Conservation (phyloP, 2,329 filamentous ascomycete genomes). For the Pyrenophora graminea region DNA sequence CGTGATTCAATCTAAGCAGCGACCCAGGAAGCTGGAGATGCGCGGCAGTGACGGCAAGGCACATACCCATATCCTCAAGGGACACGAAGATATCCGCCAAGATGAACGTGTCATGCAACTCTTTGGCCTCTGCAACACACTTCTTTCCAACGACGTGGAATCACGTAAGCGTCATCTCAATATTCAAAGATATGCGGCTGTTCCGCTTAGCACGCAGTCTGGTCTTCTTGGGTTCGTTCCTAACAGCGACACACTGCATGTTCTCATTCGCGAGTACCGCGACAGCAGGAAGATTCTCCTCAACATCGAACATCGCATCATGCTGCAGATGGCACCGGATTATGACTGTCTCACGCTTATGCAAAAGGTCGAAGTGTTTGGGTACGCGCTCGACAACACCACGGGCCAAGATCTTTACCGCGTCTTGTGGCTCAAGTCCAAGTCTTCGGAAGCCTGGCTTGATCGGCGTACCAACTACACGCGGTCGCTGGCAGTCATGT, state of each 20-base stretch:
- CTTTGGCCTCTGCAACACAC: conserved; percentile 95
- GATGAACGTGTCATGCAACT: conserved; percentile 99
- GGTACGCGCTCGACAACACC: conserved; percentile 98
- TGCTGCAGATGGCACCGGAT: conserved; percentile 99
- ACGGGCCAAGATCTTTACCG: conserved; percentile 98
- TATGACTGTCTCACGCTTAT: conserved; percentile 98
- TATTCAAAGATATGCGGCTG: conserved; percentile 95
- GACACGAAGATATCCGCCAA: conserved; percentile 98
- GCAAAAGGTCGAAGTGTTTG: conserved; percentile 99
- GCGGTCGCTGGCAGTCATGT: conserved; percentile 96
- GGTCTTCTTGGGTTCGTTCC: conserved; percentile 95
- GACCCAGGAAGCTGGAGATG: conserved; percentile 85
- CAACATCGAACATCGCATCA: conserved; percentile 99
- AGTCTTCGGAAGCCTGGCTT: conserved; percentile 96
- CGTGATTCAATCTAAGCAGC: conserved; percentile 96
- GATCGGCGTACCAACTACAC: conserved; percentile 99
- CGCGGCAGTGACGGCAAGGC: conserved; percentile 85
- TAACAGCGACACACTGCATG: conserved; percentile 95
- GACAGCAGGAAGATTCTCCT: conserved; percentile 96
- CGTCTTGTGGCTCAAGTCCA: conserved; percentile 97
- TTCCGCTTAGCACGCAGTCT: conserved; percentile 93
- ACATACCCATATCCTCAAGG: conserved; percentile 92
- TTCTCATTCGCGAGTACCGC: conserved; percentile 94
- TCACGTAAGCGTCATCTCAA: conserved; percentile 96
- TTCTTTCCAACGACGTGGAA: conserved; percentile 90